phyloP scores from a whole-genome alignment of 2,329 filamentous ascomycete species.

The Colletotrichum sp. region DNA sequence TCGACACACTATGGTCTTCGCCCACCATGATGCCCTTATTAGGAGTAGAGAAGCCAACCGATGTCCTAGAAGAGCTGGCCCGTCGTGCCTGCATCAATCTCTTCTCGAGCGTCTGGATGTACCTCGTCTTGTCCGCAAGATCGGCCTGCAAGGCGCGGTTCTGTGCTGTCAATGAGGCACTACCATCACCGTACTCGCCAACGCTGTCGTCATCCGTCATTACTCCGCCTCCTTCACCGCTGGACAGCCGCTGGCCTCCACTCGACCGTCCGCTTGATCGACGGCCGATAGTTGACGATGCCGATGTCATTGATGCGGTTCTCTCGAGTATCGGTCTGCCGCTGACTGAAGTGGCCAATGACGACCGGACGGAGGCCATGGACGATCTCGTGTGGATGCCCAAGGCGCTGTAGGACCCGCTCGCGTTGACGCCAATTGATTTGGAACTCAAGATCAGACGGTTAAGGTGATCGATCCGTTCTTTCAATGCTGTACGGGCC shows the following conservation, averaged over 20 bases:
- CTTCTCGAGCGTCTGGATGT: conserved; percentile 93
- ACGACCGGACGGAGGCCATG: conserved; percentile 69
- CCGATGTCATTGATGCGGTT: conserved; percentile 71
- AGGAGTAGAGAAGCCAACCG: conserved; percentile 69
- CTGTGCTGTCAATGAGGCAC: conserved; percentile 81
- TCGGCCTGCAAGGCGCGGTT: conserved; percentile 94
- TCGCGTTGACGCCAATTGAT: conserved; percentile 88
- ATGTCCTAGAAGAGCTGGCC: conserved; percentile 87
- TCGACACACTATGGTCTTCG: conserved; percentile 78
- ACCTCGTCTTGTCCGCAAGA: conserved; percentile 94
- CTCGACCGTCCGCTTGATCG: conserved; percentile 56
- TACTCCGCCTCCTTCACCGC: conserved; percentile 42
- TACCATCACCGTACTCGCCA: conserved; percentile 87
- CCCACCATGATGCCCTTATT: conserved; percentile 72
- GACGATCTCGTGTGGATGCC: conserved; percentile 54
- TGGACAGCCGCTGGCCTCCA: conserved; percentile 48
- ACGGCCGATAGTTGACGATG: conserved; percentile 62
- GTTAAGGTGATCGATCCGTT: conserved; percentile 96
- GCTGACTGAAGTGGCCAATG: conserved; percentile 67
- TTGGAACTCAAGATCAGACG: conserved; percentile 94
- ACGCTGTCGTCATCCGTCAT: conserved; percentile 71
- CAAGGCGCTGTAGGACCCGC: conserved; percentile 73
- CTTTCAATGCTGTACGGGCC: conserved; percentile 92
- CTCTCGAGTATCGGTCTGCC: conserved; percentile 62
- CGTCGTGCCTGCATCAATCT: conserved; percentile 87